Base-by-base conservation (phyloP, 2,329 filamentous ascomycete genomes). In the Dendrostoma leiphaemia region DNA sequence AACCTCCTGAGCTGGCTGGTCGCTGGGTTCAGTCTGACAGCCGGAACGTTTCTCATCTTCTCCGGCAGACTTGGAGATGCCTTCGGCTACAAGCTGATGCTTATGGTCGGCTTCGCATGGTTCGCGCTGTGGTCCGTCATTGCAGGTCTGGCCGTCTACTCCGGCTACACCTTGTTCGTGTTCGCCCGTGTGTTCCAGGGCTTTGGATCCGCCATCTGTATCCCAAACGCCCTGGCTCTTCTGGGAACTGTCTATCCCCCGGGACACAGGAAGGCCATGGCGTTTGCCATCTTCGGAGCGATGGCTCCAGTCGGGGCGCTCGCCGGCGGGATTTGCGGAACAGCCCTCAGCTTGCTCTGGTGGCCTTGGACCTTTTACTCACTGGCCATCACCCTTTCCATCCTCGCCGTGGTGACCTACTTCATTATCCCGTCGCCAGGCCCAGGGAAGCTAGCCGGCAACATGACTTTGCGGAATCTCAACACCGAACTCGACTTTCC, bases 211-310 rank as follows among this genome's bases (percentile, higher is more conserved):
- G 78, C 81, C 0, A 71, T 85, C 41, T 61, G 75, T 43, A 65
- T 85, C 17, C 81, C 82, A 0, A 85, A 84, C 60, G 77, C 70
- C 1, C 67, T 86, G 32, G 82, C 80, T 2, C 71, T 86, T 15
- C 64, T 85, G 4, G 81, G 82, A 4, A 68, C 70, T 0, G 73
- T 74, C 1, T 85, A 85, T 60, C 64, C 69, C 1, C 64, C 65
- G 0, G 69, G 71, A 1, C 54, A 55, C 15, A 66, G 65, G n/a
- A 69, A 73, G 56, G 61, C 65, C 8, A 66, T 71, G 62, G 64
- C 67, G 1, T 69, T 72, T 41, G 63, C 64, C 38, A 32, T 70
- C 15, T 71, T 72, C 57, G 69, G 67, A 13, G 71, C 66, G 23
- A 64, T 59, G 13, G 69, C 69, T 62, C 70, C 13, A 6, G 49